Base-by-base conservation (phyloP, 352 stramenopile species). In the Pythium phragmitis region DNA sequence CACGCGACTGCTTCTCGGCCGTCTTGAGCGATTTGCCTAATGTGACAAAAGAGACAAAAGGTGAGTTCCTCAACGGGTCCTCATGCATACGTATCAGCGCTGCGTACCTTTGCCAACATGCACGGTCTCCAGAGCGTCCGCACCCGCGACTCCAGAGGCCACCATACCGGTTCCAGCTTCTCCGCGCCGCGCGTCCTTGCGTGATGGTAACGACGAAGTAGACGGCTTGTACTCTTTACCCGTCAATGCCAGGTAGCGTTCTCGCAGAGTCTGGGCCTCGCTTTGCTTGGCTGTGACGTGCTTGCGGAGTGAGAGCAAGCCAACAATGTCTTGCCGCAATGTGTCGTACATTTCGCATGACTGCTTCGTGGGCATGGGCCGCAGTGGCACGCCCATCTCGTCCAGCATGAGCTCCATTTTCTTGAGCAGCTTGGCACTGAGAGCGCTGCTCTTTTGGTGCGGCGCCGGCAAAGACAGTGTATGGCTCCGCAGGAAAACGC, bases 361-460 rank as follows among this genome's bases (percentile, higher is more conserved):
- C 19, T 67, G 67, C 47, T 88, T 85, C 39, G 82, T 91, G 46
- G 80, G 82, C 78, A 91, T 89, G n/a, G 82, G 80, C 11, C 82
- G 79, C 6, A 73, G 54, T n/a, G 82, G 80, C 0, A 89, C 70
- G 39, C 80, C 74, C 61, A 91, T 74, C 48, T 91, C 82, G 30
- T 89, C 80, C 4, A 89, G 69, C 55, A 89, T 56, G 47, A 88
- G 70, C 33, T 87, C 70, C 62, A 91, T 66, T 43, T 91, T 91
- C 69, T 88, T 85, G 58, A 80, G 19, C 36, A 91, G 45, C 61
- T 91, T 91, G 17, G 63, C 63, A 58, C 80, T 91, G 28, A 91
- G 57, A 4, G 73, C 70, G 12, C 19, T 61, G 26, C 4, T 52
- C 34, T 60, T 50, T 48, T 80, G 70, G 23, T 84, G 80, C 48